Base-by-base conservation (phyloP, 2,329 filamentous ascomycete species). In the Drechslerella coelobrocha region DNA sequence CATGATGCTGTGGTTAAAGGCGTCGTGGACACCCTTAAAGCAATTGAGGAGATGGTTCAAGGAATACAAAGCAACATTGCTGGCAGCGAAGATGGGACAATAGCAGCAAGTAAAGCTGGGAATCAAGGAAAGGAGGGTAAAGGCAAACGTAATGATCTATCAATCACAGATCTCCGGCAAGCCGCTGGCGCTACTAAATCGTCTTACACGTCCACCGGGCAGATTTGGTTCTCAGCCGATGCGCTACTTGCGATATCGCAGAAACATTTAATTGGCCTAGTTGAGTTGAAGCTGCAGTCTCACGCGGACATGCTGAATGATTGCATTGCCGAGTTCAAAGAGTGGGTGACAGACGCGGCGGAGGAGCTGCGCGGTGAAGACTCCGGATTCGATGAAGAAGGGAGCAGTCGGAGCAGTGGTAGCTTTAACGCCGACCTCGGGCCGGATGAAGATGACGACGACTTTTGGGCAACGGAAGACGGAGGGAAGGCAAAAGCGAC, bases 31-130 rank as follows among this genome's bases (percentile, higher is more conserved):
- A 72, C 84, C 2, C 57, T 84, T 59, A 71, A 69, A 6, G 78
- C 78, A 68, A 81, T 81, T 60, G 77, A 78, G 27, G 73, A 60
- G 10, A 78, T 77, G 31, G 76, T 80, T 3, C 72, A 76, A 1
- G 75, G 47, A 14, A 55, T 71, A 39, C 50, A 71, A 43, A 63
- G 54, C 9, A 63, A 71, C 26, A 63, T 63, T 23, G 47, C 57
- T 31, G 1, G 34, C 52, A 21, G 23, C 57, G 4, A 26, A 4
- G 17, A 29, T n/a, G 43, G 26, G 26, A 34, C 4, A 39, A 14
- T 14, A 14, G 34, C 5, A 39, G 17, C 5, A 39, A 14, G 12
- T 14, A n/a, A 39, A 45, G 5, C 10, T 45, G 17, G 29, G 29
- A 31, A 12, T 31, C 6, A 31, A 31, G 29, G 6, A 6, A 12